Evolutionary conservation across 75 land plant genomes (phyloP), one percentile per base, ranked within the genome.

Genomic region (Cunninghamia lanceolata): DNA sequence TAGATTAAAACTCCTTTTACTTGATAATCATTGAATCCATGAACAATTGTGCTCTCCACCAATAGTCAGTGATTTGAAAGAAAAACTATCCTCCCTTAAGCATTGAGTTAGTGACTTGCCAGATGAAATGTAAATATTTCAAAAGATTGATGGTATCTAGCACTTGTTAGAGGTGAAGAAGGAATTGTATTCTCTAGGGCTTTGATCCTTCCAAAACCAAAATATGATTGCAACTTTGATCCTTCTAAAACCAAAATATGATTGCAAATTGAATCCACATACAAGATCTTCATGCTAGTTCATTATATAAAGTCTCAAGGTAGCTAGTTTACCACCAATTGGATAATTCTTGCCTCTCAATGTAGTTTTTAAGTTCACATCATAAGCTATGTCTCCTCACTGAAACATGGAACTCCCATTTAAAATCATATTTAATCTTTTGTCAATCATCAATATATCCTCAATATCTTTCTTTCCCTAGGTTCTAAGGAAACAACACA

Each of bases 261-360:
- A 71, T 84, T 95, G 91, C 76, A 94, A 28, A 40, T 68, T 90
- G 25, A 93, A 94, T 25, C 91, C 90, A 8, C 91, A 4, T 0
- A 92, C 93, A 73, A 76, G 88, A 43, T 94, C 97, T 36, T 91
- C 95, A 53, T 94, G 87, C 83, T 84, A 91, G 14, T 94, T 90
- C 82, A 95, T 89, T 28, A 89, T 78, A 30, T 93, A 89, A 84
- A 93, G 71, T 25, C 85, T 85, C 14, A 93, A 38, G n/a, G 89
- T 93, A 14, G 90, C 46, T 15, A 83, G 87, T 2, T 90, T 90
- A 82, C 93, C 89, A 50, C 94, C 92, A 52, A 94, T 88, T 16
- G 94, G 97, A 80, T 93, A 95, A 83, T 97, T 97, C 84, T 85
- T 92, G 50, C 93, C 97, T 89, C 92, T 92, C 2, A 97, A 46